These are phyloP conservation scores for Exidia glandulosa DNA, from an alignment of 768 basidiomycete genomes.

Conservation along the genomic window DNA sequence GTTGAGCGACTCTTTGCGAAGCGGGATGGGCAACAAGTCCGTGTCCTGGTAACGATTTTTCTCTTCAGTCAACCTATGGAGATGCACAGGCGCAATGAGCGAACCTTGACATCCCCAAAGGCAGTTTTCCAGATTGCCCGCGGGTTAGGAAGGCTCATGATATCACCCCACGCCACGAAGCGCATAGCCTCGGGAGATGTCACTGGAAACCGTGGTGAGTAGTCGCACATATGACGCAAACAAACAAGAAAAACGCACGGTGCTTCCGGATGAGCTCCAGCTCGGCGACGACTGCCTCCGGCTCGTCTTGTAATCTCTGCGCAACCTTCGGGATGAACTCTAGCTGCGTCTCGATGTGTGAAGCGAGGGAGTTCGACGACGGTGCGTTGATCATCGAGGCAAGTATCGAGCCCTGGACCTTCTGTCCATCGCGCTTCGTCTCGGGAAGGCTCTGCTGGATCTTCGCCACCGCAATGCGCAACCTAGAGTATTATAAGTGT, in stretches of 20 bases:
- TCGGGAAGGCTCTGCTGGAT: slow-evolving; percentile 84
- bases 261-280: slow-evolving; percentile 62
- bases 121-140: slow-evolving; percentile 37
- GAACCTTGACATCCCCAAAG: not conserved
- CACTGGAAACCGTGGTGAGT: slow-evolving; percentile 35
- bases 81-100: not conserved
- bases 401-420: slow-evolving; percentile 64
- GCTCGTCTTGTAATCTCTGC: slow-evolving; percentile 58
- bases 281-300: slow-evolving; percentile 58
- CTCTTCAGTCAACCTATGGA: slow-evolving; percentile 3
- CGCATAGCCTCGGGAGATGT: slow-evolving; percentile 73
- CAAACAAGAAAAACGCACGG: slow-evolving; percentile 34
- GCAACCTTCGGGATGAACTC: slow-evolving; percentile 72
- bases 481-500: slow-evolving; percentile 28
- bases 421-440: slow-evolving; percentile 79
- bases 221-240: not conserved
- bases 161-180: slow-evolving; percentile 84
- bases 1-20: slow-evolving; percentile 59
- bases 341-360: slow-evolving; percentile 58
- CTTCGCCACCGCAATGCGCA: slow-evolving; percentile 79
- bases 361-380: slow-evolving; percentile 56
- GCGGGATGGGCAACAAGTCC: slow-evolving; percentile 52
- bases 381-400: slow-evolving; percentile 54
- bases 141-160: slow-evolving; percentile 59
- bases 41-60: slow-evolving; percentile 30